Conservation (phyloP, 1,284 basidiomycete species). For the Heterobasidion annosum region DNA sequence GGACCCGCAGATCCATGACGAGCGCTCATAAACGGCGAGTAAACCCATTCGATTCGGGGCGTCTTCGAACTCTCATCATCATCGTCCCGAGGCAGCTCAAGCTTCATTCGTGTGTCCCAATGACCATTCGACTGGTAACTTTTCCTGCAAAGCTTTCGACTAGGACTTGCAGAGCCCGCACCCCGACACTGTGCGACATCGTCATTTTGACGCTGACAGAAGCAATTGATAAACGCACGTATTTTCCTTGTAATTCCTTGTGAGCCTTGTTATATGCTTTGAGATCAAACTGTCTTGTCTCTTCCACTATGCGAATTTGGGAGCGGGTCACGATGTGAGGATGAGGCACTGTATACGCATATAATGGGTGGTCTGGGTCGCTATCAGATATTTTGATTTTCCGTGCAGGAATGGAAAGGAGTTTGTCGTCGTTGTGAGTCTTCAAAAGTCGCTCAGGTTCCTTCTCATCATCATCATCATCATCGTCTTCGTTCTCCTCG, state of each 20-base stretch:
- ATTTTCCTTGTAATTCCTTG: background rate
- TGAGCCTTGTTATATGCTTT: background rate
- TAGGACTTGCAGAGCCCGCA: background rate
- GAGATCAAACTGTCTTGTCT: background rate
- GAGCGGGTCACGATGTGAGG: background rate
- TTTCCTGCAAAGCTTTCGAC: background rate
- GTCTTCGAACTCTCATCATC: background rate
- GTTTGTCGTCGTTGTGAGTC: no score
- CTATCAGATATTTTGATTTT: no score
- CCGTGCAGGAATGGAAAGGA: no score
- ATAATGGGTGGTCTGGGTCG: no score
- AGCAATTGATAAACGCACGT: background rate
- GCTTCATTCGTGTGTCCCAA: background rate
- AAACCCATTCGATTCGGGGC: background rate
- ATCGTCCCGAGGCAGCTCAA: background rate
- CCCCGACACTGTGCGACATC: background rate
- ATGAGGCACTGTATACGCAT: background rate
- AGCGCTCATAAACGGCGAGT: background rate
- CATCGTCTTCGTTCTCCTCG: background rate
- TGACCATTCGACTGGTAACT: background rate
- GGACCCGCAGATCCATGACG: background rate
- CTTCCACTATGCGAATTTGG: background rate
- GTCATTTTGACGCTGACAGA: background rate
- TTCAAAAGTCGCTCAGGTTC: background rate
- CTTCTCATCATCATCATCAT: background rate